Percentiles rank a stretch among this genome's conserved stretches.
Evolutionary conservation across 768 basidiomycete genomes (phyloP).

Genomic region (Daedaleopsis nitida): DNA sequence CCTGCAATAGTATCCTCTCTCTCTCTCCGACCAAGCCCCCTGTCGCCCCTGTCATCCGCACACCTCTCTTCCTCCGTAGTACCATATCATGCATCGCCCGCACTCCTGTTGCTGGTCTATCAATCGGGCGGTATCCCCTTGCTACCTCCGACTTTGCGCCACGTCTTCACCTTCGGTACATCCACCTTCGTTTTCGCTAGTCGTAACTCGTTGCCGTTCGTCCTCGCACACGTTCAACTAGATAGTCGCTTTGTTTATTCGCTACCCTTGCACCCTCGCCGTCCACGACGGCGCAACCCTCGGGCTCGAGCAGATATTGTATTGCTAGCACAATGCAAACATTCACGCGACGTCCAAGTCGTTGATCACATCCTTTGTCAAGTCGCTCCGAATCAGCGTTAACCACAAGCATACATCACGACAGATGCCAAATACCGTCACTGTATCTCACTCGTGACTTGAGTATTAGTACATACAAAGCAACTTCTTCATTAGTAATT

Average conservation of each 20-base stretch:
- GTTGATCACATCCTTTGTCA: not conserved
- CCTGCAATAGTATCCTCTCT: constrained; percentile 15
- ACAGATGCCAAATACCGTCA: no score
- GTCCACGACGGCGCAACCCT: not conserved
- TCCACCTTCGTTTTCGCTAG: constrained; percentile 1
- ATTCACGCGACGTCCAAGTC: not conserved
- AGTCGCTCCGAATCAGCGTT: not conserved
- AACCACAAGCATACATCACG: no score
- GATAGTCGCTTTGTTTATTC: constrained; percentile 12
- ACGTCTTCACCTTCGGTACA: not conserved
- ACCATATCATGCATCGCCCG: constrained; percentile 11
- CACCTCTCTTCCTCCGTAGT: not conserved
- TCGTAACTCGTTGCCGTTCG: not conserved
- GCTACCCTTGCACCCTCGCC: constrained; percentile 1
- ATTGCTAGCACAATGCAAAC: constrained; percentile 24
- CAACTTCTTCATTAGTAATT: not conserved
- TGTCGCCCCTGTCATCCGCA: constrained; percentile 6
- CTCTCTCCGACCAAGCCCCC: not conserved
- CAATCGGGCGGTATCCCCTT: constrained; percentile 5
- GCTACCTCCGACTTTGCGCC: not conserved
- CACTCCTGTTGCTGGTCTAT: constrained; percentile 20
- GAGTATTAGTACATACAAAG: no score
- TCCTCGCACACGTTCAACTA: constrained; percentile 2
- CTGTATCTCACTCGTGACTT: no score
- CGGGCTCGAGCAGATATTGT: constrained; percentile 19